Conservation (phyloP, 345 rosid genomes). For the Camelina hispida region DNA sequence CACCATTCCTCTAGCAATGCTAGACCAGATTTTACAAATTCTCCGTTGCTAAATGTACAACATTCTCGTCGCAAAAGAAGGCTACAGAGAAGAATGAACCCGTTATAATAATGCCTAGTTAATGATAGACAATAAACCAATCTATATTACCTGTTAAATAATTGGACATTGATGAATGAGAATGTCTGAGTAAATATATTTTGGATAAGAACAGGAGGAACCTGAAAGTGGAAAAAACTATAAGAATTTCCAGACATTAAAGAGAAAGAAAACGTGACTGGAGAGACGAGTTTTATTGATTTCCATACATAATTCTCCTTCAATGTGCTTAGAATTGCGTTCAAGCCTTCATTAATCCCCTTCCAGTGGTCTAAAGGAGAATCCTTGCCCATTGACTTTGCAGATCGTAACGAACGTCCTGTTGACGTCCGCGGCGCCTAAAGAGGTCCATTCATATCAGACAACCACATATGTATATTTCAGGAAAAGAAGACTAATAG, state of each 20-base stretch:
- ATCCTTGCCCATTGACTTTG: conserved; percentile 79
- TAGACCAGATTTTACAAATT: conserved; percentile 91
- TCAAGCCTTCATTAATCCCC: conserved; percentile 77
- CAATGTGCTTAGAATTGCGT: conserved; percentile 72
- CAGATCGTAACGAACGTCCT: conserved; percentile 75
- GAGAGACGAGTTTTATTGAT: conserved; percentile 28
- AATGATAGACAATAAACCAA: conserved; percentile 7
- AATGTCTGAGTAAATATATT: conserved; percentile 89
- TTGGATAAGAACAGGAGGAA: conserved; percentile 90
- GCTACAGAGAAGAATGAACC: conserved; percentile 52
- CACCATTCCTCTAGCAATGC: conserved; percentile 97
- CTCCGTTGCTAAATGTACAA: conserved; percentile 98
- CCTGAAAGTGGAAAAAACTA: conserved; percentile 58
- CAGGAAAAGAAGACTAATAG: conserved; percentile 8
- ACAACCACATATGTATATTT: conserved; percentile 14
- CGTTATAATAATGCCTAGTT: conserved; percentile 17
- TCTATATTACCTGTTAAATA: conserved; percentile 79
- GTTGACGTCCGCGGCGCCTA: conserved; percentile 95
- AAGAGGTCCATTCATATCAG: conserved; percentile 36
- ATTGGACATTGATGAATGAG: conserved; percentile 87
- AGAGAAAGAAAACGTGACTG: conserved; percentile 5
- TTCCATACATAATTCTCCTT: conserved; percentile 87
- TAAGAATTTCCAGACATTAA: conserved; percentile 37
- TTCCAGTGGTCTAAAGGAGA: conserved; percentile 90
- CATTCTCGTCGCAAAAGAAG: conserved; percentile 98